Conservation (phyloP, 306 rosid genomes). For the Albizia julibrissin region DNA sequence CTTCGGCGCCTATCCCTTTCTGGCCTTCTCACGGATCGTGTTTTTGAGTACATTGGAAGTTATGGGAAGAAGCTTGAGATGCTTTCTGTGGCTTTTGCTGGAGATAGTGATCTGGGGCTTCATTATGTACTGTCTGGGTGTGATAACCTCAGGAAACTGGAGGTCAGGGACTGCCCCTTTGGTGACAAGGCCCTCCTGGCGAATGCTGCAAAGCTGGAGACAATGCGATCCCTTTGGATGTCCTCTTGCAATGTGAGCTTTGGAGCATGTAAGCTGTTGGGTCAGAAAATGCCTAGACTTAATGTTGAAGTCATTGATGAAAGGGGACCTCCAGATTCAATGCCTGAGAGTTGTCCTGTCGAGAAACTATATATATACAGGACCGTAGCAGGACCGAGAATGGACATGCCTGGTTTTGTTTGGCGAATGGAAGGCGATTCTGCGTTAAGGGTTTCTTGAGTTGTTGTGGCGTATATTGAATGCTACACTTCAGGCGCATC, state of each 20-base stretch:
- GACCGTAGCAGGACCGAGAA: constrained; percentile 77
- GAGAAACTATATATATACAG: constrained; percentile 91
- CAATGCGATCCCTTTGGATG: constrained; percentile 99
- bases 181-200: constrained; percentile 98
- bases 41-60: constrained; percentile 75
- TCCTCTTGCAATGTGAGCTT: constrained; percentile 93
- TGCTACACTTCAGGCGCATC: constrained; percentile 12
- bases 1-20: constrained; percentile 88
- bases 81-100: constrained; percentile 97
- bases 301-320: constrained; percentile 97
- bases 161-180: constrained; percentile 98
- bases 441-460: constrained; percentile 52
- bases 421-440: constrained; percentile 80
- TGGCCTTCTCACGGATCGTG: constrained; percentile 86
- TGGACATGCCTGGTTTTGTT: constrained; percentile 82
- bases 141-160: constrained; percentile 91
- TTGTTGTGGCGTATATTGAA: constrained; percentile 7
- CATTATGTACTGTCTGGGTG: constrained; percentile 91
- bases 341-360: constrained; percentile 77
- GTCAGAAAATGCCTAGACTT: constrained; percentile 83
- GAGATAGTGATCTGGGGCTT: constrained; percentile 90
- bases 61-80: constrained; percentile 89
- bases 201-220: constrained; percentile 99
- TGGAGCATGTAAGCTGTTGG: constrained; percentile 94
- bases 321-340: constrained; percentile 78